Base-by-base conservation (phyloP, 2,329 filamentous ascomycete species). In the Talaromyces albobiverticillius region DNA sequence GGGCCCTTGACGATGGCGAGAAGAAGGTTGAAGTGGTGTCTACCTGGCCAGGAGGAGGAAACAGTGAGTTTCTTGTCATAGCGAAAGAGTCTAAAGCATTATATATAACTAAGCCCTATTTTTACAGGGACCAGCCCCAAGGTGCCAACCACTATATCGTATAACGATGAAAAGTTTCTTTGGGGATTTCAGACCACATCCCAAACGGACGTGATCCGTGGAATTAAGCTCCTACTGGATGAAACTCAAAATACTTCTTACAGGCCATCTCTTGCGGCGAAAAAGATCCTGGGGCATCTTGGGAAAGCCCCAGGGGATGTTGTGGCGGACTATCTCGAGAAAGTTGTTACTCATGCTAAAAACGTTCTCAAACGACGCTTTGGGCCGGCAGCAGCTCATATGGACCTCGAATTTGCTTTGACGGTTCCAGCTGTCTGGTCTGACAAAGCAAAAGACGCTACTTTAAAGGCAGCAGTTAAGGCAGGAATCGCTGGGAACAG, bases 381-480 rank as follows among this genome's bases (percentile, higher is more conserved):
- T 49, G 56, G 57, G 5, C 14, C 34, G 2, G 40, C 55, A 0
- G 42, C 60, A 6, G 34, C 59, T 10, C 32, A 46, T 1, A 61
- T 66, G 47, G 36, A 63, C 9, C 46, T 62, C 18, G 45, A 61
- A 25, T 70, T 59, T 34, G 47, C 69, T 1, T 43, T 71, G 2
- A 64, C 64, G 1, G 64, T 68, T 1, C 68, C 69, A 0, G 69
- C 68, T 2, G 62, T 71, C 0, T 71, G 68, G 66, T 67, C 67
- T 0, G 68, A 71, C 31, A 68, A 64, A 31, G 69, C 62, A 0
- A 67, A 69, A 46, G 60, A 70, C 43, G 25, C 46, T 5, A 71
- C 67, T 2, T 9, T 51, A 18, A 61, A 64, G 46, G 59, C 57
- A 4, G 62, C 61, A 1, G 34, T 51, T 5, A 16, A 18, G 2